phyloP scores from a whole-genome alignment of 441 rosid species.

The Gossypium armourianum region DNA sequence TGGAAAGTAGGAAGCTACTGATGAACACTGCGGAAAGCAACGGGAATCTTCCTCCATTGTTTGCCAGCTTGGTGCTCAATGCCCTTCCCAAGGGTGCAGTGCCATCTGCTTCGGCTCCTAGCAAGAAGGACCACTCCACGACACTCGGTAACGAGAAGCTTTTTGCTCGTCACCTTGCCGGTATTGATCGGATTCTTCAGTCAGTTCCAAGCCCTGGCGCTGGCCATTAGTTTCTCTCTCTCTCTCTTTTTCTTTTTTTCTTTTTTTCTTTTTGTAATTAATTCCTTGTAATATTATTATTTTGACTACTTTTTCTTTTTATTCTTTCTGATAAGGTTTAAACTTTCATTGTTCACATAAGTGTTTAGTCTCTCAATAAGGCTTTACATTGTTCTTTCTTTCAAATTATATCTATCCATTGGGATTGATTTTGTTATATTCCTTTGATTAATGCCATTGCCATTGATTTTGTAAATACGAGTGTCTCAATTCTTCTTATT shows the following conservation, averaged over 20 bases:
- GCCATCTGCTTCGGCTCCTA: slow-evolving; percentile 45
- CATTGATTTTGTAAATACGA: not conserved
- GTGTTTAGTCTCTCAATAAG: not conserved
- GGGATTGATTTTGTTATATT: not conserved
- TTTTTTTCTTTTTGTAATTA: not conserved
- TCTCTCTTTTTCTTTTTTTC: too few species aligned
- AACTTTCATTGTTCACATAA: not conserved
- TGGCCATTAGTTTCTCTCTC: slow-evolving; percentile 34
- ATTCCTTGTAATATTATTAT: not conserved
- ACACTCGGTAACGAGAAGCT: slow-evolving; percentile 33
- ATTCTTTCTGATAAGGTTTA: not conserved
- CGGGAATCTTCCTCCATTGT: slow-evolving; percentile 20
- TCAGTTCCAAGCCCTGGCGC: slow-evolving; percentile 80
- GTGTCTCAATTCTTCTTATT: not conserved
- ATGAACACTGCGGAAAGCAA: slow-evolving; percentile 5
- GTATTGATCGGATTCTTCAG: slow-evolving; percentile 42
- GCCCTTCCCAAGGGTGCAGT: slow-evolving; percentile 57
- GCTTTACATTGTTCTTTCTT: not conserved
- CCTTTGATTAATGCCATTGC: not conserved
- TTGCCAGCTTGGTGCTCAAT: slow-evolving; percentile 28
- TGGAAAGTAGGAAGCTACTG: slow-evolving; percentile 39
- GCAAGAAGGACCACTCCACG: slow-evolving; percentile 48
- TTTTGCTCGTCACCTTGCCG: slow-evolving; percentile 40
- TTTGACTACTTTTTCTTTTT: not conserved
- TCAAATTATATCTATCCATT: not conserved